Base-by-base conservation (phyloP, 202 grass and related monocot genomes). In the Alloteropsis angusta region DNA sequence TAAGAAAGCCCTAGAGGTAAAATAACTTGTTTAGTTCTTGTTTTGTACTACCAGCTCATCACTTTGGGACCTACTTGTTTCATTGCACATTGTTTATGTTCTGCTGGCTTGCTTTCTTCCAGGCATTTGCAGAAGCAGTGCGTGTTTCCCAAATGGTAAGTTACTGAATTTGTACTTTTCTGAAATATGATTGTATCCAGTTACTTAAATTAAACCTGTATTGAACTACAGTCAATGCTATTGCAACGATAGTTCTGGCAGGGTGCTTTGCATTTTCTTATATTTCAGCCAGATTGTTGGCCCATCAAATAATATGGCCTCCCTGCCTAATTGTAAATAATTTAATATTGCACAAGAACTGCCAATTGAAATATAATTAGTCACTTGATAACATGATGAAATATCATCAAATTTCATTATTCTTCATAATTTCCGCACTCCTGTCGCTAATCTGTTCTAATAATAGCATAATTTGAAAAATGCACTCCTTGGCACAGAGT, bases 1-100 rank as follows among this genome's bases (percentile, higher is more conserved):
- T 37, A 94, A 98, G 82, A 94, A 91, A 85, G 95, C 92, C 39
- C 75, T 98, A 76, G 95, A 98, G 90, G 95, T 98, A 92, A 85
- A 81, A 50, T 56, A 50, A 72, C 41, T 47, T 56, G 34, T 76
- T 71, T 75, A 15, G 28, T 50, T 59, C 22, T 83, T 80, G 57
- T 76, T 58, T 72, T 76, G 6, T 76, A 36, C 37, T 39, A 46
- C 38, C 25, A 55, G 5, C 23, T 10, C 50, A 44, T 60, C 45
- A 72, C n/a, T n/a, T n/a, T n/a, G 35, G 7, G n/a, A 71, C 59
- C 66, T 86, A 28, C 63, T 56, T 68, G 3, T 72, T 60, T 78
- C 38, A 34, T 13, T 30, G 28, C 3, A 30, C 28, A 56, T 44
- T 87, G 15, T 39, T 86, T 55, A 66, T 82, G 50, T 83, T 80